Percentiles rank a stretch among this genome's conserved stretches.
Conservation (phyloP, 2,329 filamentous ascomycete genomes). For the Alternaria brassicae region DNA sequence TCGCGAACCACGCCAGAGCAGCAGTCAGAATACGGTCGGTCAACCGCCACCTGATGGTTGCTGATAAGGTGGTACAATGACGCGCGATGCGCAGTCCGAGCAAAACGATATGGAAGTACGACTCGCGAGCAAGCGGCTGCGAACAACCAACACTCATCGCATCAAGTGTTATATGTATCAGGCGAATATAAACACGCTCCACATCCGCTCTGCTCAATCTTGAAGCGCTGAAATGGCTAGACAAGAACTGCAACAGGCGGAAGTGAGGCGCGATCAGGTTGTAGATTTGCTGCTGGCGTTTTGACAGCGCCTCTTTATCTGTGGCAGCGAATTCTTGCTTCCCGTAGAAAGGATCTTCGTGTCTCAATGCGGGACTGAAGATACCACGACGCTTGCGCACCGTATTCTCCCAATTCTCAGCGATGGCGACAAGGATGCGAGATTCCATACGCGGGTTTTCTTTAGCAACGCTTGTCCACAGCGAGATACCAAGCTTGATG, state of each 20-base stretch:
- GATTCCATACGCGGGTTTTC: slow-evolving; percentile 91
- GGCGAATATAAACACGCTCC: slow-evolving; percentile 79
- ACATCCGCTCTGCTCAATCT: slow-evolving; percentile 83
- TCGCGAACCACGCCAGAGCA: slow-evolving; percentile 86
- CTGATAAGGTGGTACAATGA: slow-evolving; percentile 69
- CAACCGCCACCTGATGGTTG: slow-evolving; percentile 76
- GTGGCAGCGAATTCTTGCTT: slow-evolving; percentile 93
- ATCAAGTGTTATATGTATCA: slow-evolving; percentile 80
- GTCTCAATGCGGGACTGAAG: slow-evolving; percentile 74
- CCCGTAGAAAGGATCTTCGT: slow-evolving; percentile 86
- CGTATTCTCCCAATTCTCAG: slow-evolving; percentile 88
- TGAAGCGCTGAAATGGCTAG: slow-evolving; percentile 93
- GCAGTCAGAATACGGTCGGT: slow-evolving; percentile 90
- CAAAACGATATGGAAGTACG: slow-evolving; percentile 87
- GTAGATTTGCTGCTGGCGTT: slow-evolving; percentile 79
- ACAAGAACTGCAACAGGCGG: slow-evolving; percentile 84
- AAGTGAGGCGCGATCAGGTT: slow-evolving; percentile 87
- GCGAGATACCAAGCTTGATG: slow-evolving; percentile 91
- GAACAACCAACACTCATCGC: slow-evolving; percentile 68
- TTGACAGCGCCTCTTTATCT: slow-evolving; percentile 76
- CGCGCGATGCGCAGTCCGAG: slow-evolving; percentile 81
- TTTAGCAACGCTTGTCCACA: slow-evolving; percentile 97
- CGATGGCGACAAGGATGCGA: slow-evolving; percentile 83
- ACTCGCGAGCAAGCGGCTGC: slow-evolving; percentile 88
- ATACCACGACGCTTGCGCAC: slow-evolving; percentile 79